A percentile compares a stretch with the other conserved stretches of the same genome.
Evolutionary conservation across 73 alveolate genomes (phyloP).

Genomic region (Tetrahymena thermophila): DNA sequence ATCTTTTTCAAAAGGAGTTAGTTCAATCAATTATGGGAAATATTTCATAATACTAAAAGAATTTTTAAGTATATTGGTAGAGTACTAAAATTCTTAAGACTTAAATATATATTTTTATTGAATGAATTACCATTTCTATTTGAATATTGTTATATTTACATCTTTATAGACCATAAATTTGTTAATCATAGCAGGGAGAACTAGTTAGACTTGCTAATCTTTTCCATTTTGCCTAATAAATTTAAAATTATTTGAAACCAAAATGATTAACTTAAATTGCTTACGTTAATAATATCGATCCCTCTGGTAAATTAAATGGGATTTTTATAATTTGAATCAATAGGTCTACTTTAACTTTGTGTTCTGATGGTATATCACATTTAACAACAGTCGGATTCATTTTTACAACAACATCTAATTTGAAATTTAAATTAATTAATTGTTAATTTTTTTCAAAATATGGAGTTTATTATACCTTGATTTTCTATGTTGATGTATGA

Average conservation of each 20-base stretch:
- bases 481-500: background rate
- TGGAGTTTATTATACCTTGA: background rate
- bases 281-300: background rate
- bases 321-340: background rate
- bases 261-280: background rate
- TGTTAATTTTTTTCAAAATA: background rate
- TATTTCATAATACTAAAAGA: background rate
- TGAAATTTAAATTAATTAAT: background rate
- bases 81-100: background rate
- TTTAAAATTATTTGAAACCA: background rate
- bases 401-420: background rate
- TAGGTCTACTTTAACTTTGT: background rate
- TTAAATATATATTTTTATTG: background rate
- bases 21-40: background rate
- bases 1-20: background rate
- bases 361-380: background rate
- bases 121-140: background rate
- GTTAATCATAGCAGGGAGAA: background rate
- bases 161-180: background rate
- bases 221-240: background rate
- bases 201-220: background rate
- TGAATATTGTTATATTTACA: background rate
- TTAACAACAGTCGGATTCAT: background rate
- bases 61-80: background rate
- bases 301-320: background rate